Evolutionary conservation across 805 yeast genomes (phyloP), one percentile per base, ranked within the genome.

Genomic region (Metahyphopichia silvanorum): DNA sequence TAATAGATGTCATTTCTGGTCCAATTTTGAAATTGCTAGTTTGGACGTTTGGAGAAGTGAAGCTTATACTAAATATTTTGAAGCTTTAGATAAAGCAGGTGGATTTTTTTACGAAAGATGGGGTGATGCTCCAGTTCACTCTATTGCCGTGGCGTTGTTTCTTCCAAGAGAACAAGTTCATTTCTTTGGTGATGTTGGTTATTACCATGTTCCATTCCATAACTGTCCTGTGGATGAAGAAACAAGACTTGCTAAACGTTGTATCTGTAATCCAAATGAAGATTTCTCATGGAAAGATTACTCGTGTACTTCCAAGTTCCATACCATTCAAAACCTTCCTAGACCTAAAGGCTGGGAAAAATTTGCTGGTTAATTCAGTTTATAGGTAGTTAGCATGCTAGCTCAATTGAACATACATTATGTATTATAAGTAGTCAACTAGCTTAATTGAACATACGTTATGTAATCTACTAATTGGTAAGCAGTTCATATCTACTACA

Each of bases 81-180:
- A 84, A 13, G 65, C 71, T 47, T 72, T 87, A 50, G 95, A 87
- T 60, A 58, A 75, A 40, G 75, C 82, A 11, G 95, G 96, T 56
- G 95, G 95, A n/a, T 87, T 87, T 65, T 87, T 83, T 66, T 87
- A 86, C 58, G 88, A 84, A 67, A 74, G 95, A 61, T 86, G 95
- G 96, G 95, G 95, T 47, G 96, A 86, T 60, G 95, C 95, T 17
- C 96, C 96, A 21, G 82, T 86, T 31, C 96, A 86, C 59, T 83
- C 94, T 5, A 79, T 86, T 49, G 96, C 93, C 20, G 95, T 86
- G 14, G 66, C 93, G 4, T 64, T 87, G 43, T 84, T 87, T 64
- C 54, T 86, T 57, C 77, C 83, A 34, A 77, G 75, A 60, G 73
- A 74, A 43, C 63, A 79, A 53, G 63, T 85, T 38, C 86, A 87